These are phyloP conservation scores for Astrocystis sublimbata DNA, from an alignment of 495 filamentous ascomycete genomes.

Conservation along the genomic window DNA sequence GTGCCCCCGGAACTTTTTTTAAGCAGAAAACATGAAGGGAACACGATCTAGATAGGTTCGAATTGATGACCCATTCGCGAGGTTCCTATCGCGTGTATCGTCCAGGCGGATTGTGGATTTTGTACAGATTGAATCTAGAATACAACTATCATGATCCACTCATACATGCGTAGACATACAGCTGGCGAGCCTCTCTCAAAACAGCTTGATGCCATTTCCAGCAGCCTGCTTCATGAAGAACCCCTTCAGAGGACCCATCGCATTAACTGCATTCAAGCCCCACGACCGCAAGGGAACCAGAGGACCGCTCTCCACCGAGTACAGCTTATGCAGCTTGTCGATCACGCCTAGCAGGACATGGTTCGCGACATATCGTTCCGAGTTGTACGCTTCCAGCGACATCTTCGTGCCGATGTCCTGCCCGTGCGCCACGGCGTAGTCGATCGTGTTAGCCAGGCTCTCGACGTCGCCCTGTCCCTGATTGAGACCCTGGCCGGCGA, in stretches of 20 bases:
- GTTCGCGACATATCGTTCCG: conserved; percentile 78
- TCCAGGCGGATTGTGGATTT: no score
- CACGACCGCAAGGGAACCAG: conserved; percentile 74
- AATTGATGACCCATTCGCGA: no score
- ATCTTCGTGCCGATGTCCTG: conserved; percentile 77
- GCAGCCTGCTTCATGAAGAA: conserved; percentile 91
- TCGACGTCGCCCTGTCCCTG: conserved; percentile 87
- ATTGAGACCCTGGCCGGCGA: conserved; percentile 94
- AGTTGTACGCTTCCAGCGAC: conserved; percentile 75
- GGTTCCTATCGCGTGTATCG: no score
- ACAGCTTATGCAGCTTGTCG: conserved; percentile 93
- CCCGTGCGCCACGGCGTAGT: conserved; percentile 75
- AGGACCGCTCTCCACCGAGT: conserved; percentile 71
- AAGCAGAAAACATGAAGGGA: no score
- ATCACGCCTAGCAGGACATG: conserved; percentile 84
- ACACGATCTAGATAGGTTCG: no score
- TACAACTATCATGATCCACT: not conserved
- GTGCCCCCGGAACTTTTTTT: no score
- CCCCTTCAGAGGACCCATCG: conserved; percentile 74
- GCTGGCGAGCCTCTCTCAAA: conserved; percentile 26
- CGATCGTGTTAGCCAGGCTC: conserved; percentile 69
- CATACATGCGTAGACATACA: not conserved
- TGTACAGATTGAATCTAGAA: not conserved
- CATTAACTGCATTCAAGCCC: conserved; percentile 76
- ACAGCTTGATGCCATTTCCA: conserved; percentile 54